Evolutionary conservation across 1,139 yeast genomes (phyloP).

Genomic region (Kluyveromyces marxianus): DNA sequence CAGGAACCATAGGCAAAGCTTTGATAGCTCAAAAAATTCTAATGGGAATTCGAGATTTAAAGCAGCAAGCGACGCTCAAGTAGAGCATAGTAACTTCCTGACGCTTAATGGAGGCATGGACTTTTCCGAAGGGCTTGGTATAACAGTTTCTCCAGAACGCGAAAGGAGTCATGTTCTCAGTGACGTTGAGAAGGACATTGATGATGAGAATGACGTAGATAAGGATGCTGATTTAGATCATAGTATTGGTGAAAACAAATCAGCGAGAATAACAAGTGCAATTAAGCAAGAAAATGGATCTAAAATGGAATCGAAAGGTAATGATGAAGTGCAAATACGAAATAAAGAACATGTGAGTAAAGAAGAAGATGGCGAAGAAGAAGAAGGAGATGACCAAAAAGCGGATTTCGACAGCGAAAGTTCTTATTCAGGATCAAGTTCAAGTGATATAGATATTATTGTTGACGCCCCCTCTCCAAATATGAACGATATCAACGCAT

Average conservation of each 20-base stretch:
- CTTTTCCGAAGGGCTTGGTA: constrained; percentile 9
- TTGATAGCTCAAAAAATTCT: not conserved
- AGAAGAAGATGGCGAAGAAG: no score
- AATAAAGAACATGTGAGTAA: no score
- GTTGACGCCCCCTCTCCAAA: constrained; percentile 8
- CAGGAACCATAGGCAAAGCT: not conserved
- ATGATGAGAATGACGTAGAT: constrained; percentile 2
- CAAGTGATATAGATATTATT: constrained; percentile 21
- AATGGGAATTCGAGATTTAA: not conserved
- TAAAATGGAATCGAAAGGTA: no score
- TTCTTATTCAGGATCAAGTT: constrained; percentile 11
- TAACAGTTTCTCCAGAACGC: not conserved
- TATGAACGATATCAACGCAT: not conserved
- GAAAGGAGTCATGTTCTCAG: not conserved
- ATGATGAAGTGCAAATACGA: no score
- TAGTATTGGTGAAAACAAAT: not conserved
- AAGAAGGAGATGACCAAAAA: not conserved
- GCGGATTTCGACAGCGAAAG: not conserved
- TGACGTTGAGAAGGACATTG: constrained; percentile 8
- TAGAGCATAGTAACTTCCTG: not conserved
- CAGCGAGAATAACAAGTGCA: no score
- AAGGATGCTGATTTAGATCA: not conserved
- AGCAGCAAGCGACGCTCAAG: not conserved
- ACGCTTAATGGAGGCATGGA: not conserved
- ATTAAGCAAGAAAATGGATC: no score